A percentile compares a stretch with the other conserved stretches of the same genome.
These are phyloP conservation scores for Stromatinia cepivora DNA, from an alignment of 2,329 filamentous ascomycete species.

Conservation along the genomic window DNA sequence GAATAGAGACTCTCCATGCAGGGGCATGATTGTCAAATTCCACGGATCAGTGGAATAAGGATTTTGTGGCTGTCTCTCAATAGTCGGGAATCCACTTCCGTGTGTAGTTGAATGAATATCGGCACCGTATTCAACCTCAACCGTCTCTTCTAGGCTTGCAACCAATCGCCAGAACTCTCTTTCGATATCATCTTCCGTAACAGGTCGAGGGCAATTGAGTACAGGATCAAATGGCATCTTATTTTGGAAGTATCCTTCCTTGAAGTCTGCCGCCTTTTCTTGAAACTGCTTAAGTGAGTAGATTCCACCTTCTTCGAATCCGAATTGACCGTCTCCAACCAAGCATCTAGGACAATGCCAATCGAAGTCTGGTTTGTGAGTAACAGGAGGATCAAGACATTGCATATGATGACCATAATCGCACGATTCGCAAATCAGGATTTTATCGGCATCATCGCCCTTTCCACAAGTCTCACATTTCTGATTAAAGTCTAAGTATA, in stretches of 20 bases:
- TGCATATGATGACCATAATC: conserved; percentile 84
- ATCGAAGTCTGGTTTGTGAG: conserved; percentile 75
- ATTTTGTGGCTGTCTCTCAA: conserved; percentile 86
- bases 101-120: conserved; percentile 98
- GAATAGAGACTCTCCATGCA: conserved; percentile 90
- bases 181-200: conserved; percentile 94
- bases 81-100: conserved; percentile 92
- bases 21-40: conserved; percentile 92
- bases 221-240: conserved; percentile 87
- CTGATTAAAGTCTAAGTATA: conserved; percentile 46
- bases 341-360: conserved; percentile 97
- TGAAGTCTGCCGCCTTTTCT: conserved; percentile 93
- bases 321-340: conserved; percentile 94
- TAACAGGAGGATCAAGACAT: conserved; percentile 85
- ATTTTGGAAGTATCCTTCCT: conserved; percentile 86
- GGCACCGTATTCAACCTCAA: conserved; percentile 96
- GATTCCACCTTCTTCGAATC: conserved; percentile 93
- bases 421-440: conserved; percentile 87
- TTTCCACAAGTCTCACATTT: conserved; percentile 87
- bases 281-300: conserved; percentile 97
- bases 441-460: conserved; percentile 67
- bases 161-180: conserved; percentile 96
- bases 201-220: conserved; percentile 74
- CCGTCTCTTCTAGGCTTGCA: conserved; percentile 88
- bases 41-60: conserved; percentile 87